Base-by-base conservation (phyloP, 208 protist species). In the Crithidia fasciculata region DNA sequence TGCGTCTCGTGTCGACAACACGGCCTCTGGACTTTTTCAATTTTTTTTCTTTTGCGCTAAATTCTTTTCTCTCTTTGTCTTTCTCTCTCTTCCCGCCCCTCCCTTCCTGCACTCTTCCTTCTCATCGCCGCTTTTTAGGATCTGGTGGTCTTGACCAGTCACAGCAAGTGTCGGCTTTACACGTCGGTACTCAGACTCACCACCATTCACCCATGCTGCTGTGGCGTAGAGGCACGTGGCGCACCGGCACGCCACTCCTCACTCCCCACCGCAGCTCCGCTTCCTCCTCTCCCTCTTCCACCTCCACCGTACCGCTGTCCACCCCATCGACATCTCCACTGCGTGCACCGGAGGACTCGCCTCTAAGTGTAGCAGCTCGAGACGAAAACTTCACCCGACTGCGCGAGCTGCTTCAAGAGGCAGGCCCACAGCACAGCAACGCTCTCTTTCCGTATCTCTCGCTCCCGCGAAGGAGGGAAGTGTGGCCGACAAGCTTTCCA, bases 401-500 rank as follows among this genome's bases (percentile, higher is more conserved):
- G 47, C 72, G 64, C 13, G 64, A 57, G 28, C 62, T 77, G 13
- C 60, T 77, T 10, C 36, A 62, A 4, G 44, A 62, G 36, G 52
- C 52, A 37, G 15, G 39, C 6, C 19, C n/a, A 5, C 54, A 65
- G 3, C 45, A 59, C 19, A 13, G 19, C 41, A 3, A 13, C 2
- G 13, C 13, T 10, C 19, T 71, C 7, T 41, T 63, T 52, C 47
- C 37, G 12, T 8, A 70, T 55, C 18, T 2, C 28, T 44, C 7
- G 12, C 67, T 41, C 3, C 56, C 44, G 0, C 67, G 19, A 8
- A 15, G 28, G 39, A 2, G 13, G 36, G 67, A 72, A 16, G 45
- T 56, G 44, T 72, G 67, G 67, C 67, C 57, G 39, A 13, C 37
- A 41, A 40, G 45, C 16, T 40, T 18, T 18, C 36, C 19, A 6